These are phyloP conservation scores for Trichomonas gallinae DNA, from an alignment of 208 protist species.

Conservation along the genomic window DNA sequence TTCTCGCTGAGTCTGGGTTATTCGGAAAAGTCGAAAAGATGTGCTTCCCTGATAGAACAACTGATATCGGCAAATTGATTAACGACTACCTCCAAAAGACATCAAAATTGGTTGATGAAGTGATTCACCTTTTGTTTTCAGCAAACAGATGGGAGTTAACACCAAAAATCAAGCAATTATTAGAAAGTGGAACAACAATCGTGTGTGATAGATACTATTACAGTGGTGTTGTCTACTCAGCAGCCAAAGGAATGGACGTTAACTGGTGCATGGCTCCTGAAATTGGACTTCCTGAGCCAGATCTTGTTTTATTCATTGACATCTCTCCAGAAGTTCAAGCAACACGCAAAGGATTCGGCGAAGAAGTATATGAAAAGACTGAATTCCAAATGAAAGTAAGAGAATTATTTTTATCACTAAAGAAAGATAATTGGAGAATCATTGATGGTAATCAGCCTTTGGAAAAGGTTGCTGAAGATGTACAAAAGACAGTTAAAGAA, in stretches of 20 bases:
- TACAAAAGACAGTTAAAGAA: neutral
- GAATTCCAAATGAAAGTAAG: conserved; percentile 56
- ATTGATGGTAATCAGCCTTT: neutral
- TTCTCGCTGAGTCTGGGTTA: conserved; percentile 27
- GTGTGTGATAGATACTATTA: conserved; percentile 59
- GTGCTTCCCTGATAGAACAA: conserved; percentile 49
- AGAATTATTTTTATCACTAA: neutral
- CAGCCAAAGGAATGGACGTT: conserved; percentile 53
- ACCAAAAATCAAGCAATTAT: conserved; percentile 19
- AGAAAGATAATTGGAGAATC: neutral
- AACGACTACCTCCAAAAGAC: conserved; percentile 53
- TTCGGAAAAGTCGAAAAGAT: neutral
- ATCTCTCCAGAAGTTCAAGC: conserved; percentile 41
- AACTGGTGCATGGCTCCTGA: conserved; percentile 61
- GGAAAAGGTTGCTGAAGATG: neutral
- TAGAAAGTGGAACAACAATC: conserved; percentile 21
- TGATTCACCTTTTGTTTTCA: conserved; percentile 61
- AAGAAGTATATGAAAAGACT: conserved; percentile 59
- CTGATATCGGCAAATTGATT: conserved; percentile 54
- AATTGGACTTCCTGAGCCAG: conserved; percentile 55
- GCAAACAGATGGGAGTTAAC: conserved; percentile 61
- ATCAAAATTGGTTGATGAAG: conserved; percentile 48
- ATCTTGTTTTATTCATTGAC: conserved; percentile 57
- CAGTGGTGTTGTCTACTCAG: conserved; percentile 58
- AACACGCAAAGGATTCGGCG: conserved; percentile 50